Evolutionary conservation across 345 rosid species (phyloP).

Genomic region (Eucalyptus brandiana): DNA sequence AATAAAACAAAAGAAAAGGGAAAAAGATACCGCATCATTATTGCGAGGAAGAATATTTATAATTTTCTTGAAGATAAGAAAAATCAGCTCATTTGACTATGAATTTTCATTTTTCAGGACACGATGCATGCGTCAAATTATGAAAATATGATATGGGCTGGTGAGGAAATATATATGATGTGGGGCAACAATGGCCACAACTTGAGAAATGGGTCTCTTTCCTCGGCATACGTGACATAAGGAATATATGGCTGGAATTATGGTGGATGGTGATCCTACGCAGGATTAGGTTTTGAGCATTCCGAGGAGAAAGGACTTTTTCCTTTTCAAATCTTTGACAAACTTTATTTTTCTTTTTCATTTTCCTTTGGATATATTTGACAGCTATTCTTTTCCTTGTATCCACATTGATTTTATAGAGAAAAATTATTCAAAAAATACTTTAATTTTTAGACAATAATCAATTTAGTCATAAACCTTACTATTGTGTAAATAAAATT

Average conservation of each 20-base stretch:
- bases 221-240: neutral
- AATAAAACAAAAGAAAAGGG: neutral
- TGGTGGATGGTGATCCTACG: neutral
- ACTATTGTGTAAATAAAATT: too few species aligned
- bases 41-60: neutral
- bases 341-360: neutral
- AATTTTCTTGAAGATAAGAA: neutral
- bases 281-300: neutral
- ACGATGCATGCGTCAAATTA: neutral
- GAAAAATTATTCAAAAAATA: too few species aligned
- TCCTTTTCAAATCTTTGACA: neutral
- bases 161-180: neutral
- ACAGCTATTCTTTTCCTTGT: neutral
- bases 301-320: neutral
- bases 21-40: neutral
- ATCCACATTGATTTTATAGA: too few species aligned
- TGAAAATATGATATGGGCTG: neutral
- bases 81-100: neutral
- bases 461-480: too few species aligned
- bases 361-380: neutral
- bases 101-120: neutral
- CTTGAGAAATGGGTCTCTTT: neutral
- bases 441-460: rapidly evolving
- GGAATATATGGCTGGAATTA: neutral
- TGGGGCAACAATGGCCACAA: neutral